Evolutionary conservation across 805 yeast genomes (phyloP), one percentile per base, ranked within the genome.

Genomic region (Vanderwaltozyma verrucispora): DNA sequence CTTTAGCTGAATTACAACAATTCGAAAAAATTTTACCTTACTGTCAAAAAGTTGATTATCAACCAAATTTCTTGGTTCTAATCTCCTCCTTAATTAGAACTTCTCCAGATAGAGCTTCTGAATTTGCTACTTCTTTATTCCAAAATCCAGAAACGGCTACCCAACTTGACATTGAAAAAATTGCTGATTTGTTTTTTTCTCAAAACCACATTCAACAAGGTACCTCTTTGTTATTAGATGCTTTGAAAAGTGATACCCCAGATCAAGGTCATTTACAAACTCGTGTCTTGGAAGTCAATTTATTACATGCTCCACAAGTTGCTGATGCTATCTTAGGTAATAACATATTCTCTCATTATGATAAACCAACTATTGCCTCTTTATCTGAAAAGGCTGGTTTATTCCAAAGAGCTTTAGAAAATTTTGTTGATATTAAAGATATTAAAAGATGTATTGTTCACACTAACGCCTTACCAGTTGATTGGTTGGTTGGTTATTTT

Each of bases 251-350:
- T 45, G 95, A 92, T 64, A 72, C 80, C 28, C 96, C 97, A 29
- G 81, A 88, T 45, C 95, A 92, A 57, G 96, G 96, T 14, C 95
- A 87, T 54, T 70, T 92, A 56, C 98, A 92, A 70, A 92, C 98
- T 8, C 77, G 94, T 54, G 75, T 92, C 36, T 74, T 92, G 49
- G 98, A 92, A 64, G 86, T 85, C 49, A 92, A 92, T 62, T 70
- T 92, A 59, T 62, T 85, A 57, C 94, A 88, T 60, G 98, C 98
- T 14, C 99, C 99, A 36, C 98, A 92, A 71, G 99, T 92, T 40
- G 99, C 98, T 30, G 98, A 92, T 64, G 99, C 99, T 16, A 92
- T 92, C 48, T 71, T 92, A 53, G 96, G 96, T 43, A 92, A 89
- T 63, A 78, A 80, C 43, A 89, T 92, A 85, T 92, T 94, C 67